phyloP scores from a whole-genome alignment of 345 rosid species.

The Murraya koenigii region DNA sequence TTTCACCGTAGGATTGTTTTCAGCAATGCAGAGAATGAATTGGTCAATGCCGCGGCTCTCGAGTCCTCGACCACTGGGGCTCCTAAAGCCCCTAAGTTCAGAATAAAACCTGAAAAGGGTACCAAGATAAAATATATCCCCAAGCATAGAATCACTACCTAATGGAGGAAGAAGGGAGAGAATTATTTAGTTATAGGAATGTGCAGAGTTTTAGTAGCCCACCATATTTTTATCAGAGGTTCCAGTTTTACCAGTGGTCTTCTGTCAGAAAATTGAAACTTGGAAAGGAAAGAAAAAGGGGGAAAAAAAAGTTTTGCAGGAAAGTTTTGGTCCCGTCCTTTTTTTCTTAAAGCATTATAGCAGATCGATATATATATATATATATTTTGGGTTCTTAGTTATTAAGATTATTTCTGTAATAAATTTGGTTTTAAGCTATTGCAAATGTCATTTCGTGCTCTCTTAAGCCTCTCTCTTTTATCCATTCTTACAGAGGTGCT shows the following conservation, averaged over 20 bases:
- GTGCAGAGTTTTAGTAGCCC: constrained; percentile 38
- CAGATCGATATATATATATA: constrained; percentile 12
- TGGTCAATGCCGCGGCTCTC: not conserved
- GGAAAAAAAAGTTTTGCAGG: constrained; percentile 28
- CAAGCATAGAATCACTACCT: constrained; percentile 48
- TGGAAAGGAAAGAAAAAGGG: not conserved
- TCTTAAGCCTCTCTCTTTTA: not conserved
- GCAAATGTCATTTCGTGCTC: constrained; percentile 10
- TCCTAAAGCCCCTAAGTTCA: constrained; percentile 36
- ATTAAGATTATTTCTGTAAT: constrained; percentile 35
- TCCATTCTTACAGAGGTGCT: no score
- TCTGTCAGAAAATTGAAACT: constrained; percentile 39
- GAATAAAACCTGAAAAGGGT: constrained; percentile 57
- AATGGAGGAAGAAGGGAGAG: constrained; percentile 6
- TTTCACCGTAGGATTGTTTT: constrained; percentile 8
- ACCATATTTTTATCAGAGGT: constrained; percentile 57
- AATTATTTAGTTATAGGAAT: constrained; percentile 28
- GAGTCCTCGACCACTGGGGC: constrained; percentile 24
- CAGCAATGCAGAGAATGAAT: constrained; percentile 25
- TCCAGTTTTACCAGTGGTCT: constrained; percentile 66
- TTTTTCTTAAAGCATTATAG: constrained; percentile 18
- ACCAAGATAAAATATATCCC: constrained; percentile 78
- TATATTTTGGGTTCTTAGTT: constrained; percentile 3
- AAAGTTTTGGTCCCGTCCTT: constrained; percentile 10
- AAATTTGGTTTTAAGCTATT: constrained; percentile 24